Base-by-base conservation (phyloP, 1,139 yeast genomes). In the Saccharomyces hybrid region DNA sequence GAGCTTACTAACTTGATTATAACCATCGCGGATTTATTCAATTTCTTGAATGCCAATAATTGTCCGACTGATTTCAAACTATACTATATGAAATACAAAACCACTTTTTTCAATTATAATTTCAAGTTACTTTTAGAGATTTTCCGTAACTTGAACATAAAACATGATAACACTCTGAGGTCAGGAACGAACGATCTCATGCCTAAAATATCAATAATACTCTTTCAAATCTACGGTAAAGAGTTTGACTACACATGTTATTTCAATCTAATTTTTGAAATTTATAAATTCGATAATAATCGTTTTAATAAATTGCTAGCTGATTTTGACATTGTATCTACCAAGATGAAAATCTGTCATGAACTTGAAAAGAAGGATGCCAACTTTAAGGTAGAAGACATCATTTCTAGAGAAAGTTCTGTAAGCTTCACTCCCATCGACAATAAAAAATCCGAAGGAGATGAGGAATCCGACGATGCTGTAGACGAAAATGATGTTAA, bases 41-140 rank as follows among this genome's bases (percentile, higher is more conserved):
- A 51, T n/a, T 44, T 51, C 32, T 27, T 59, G 14, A 55, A 52
- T 14, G 52, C 61, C 7, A 50, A 48, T 5, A 57, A 60, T 11
- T 51, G 50, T 7, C 31, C 49, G 7, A 58, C 60, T 4, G 57
- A 59, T 16, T 47, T 44, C 29, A 47, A 26, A 3, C 48, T 67
- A 5, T 64, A 61, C 55, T 67, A 67, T 38, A 63, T 67, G 62
- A 67, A 66, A 50, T 61, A 64, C 53, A 59, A 65, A 51, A 59
- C 60, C 13, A 56, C 49, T 13, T 59, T 68, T 29, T 64, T 63
- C 55, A 62, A 66, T 49, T 66, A 38, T 58, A 42, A 57, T 60
- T 49, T 66, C 47, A 54, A 55, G 29, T 31, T 63, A 4, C 46
- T 65, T 5, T 49, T 49, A 9, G 47, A 50, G 26, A 20, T 61